Evolutionary conservation across 2,329 filamentous ascomycete genomes (phyloP), one percentile per base, ranked within the genome.

Genomic region (Coleophoma eucalyptorum): DNA sequence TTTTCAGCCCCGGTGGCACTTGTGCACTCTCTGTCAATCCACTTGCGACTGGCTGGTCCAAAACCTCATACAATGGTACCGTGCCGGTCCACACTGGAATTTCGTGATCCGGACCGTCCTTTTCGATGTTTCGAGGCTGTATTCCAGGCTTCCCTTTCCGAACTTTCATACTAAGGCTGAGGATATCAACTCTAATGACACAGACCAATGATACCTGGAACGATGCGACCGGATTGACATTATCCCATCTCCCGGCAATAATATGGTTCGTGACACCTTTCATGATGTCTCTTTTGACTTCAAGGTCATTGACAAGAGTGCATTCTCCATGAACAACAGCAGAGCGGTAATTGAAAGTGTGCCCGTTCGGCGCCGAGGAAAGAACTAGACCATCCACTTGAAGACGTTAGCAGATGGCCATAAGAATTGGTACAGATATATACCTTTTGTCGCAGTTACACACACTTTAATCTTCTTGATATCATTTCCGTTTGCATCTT

Each of bases 271-370:
- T 54, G 33, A 54, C 46, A 6, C 18, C 31, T n/a, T 37, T 34
- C 52, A 54, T 54, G 13, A 50, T 42, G 6, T 49, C 44, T n/a
- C 21, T 31, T 16, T 54, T 54, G 13, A 31, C 33, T 13, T 50
- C 52, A 11, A 41, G 35, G 40, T 52, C 50, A 15, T 40, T 46
- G 5, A 53, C 40, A 13, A 53, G 50, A 13, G 40, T 49, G 46
- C 45, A 49, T 7, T 37, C 20, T 33, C 52, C 52, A 34, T 54
- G 52, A 26, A 54, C 35, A 16, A 54, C 41, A 6, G 26, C 35
- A 33, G 38, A 49, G 6, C 52, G 50, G 35, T 54, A 54, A 31
- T 54, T 52, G 10, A 52, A 53, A 6, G 50, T 53, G 43, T 54
- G 52, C 12, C 50, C 52, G 34, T 52, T 52, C 7, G 52, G 52